phyloP scores from a whole-genome alignment of 805 yeast species.

The Starmerella asiatica region DNA sequence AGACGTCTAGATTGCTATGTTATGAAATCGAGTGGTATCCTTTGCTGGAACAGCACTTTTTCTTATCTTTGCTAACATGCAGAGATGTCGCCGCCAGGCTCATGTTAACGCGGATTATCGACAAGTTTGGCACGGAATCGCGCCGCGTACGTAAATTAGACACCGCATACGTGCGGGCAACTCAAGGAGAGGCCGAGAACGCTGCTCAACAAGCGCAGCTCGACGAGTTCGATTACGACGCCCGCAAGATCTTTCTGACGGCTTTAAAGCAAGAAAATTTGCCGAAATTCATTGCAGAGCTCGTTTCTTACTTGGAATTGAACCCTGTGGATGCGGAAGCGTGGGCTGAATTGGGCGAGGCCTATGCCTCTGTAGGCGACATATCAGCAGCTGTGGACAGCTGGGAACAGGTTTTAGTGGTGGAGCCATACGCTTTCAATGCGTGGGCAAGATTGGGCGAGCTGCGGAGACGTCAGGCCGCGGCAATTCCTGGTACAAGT shows the following conservation, averaged over 20 bases:
- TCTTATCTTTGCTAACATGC: slow-evolving; percentile 44
- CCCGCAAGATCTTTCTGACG: slow-evolving; percentile 26
- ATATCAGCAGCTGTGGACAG: slow-evolving; percentile 54
- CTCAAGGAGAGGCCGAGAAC: slow-evolving; percentile 32
- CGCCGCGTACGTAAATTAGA: slow-evolving; percentile 45
- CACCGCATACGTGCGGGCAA: slow-evolving; percentile 45
- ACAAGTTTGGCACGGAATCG: slow-evolving; percentile 46
- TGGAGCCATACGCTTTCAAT: slow-evolving; percentile 57
- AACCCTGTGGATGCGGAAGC: slow-evolving; percentile 64
- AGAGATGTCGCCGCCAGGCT: slow-evolving; percentile 61
- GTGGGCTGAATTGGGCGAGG: slow-evolving; percentile 64
- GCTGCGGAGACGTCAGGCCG: slow-evolving; percentile 23
- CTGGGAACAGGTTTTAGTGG: slow-evolving; percentile 54
- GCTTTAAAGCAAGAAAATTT: slow-evolving; percentile 22
- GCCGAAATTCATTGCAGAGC: slow-evolving; percentile 40
- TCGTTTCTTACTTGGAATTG: slow-evolving; percentile 37
- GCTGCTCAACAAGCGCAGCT: slow-evolving; percentile 26
- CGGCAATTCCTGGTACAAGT: slow-evolving; percentile 14
- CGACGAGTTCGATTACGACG: slow-evolving; percentile 16
- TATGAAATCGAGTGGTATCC: slow-evolving; percentile 36
- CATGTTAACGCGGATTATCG: slow-evolving; percentile 49
- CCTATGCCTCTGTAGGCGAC: slow-evolving; percentile 48
- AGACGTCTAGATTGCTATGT: slow-evolving; percentile 17
- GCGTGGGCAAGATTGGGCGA: slow-evolving; percentile 55
- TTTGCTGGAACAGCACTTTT: slow-evolving; percentile 59